Conservation (phyloP, 805 yeast genomes). For the Cyberlindnera subsufficiens region DNA sequence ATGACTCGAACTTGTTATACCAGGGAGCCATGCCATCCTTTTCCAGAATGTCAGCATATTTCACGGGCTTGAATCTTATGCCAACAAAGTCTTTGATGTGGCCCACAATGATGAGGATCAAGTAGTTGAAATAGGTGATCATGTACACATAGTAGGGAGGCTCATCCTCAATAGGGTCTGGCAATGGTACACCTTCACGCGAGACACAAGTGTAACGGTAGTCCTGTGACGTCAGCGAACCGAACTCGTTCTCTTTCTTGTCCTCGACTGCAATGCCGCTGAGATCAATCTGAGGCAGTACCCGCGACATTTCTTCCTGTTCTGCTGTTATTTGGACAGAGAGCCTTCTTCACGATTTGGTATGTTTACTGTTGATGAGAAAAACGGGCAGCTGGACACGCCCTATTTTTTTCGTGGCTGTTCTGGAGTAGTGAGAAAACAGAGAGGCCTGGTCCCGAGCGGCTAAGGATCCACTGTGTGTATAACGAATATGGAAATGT, state of each 20-base stretch:
- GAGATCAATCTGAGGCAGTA: conserved; percentile 31
- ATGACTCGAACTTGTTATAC: conserved; percentile 89
- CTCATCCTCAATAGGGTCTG: conserved; percentile 64
- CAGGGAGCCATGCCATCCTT: conserved; percentile 93
- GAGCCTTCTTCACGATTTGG: no score
- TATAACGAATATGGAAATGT: no score
- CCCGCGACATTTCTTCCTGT: conserved; percentile 13
- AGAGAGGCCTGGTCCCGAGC: no score
- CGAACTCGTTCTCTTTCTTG: conserved; percentile 62
- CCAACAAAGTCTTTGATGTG: conserved; percentile 89
- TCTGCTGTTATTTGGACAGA: no score
- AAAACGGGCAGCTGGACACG: no score
- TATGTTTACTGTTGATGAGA: no score
- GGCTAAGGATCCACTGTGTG: no score
- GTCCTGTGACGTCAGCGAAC: conserved; percentile 58
- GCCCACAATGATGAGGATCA: conserved; percentile 81
- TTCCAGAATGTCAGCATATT: conserved; percentile 62
- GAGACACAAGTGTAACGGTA: conserved; percentile 58
- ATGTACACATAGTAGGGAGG: conserved; percentile 80
- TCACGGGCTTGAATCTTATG: conserved; percentile 59
- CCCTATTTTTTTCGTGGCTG: no score
- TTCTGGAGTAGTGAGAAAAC: no score
- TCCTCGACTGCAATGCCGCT: conserved; percentile 29
- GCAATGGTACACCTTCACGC: conserved; percentile 49
- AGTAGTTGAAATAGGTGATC: conserved; percentile 79